Conservation (phyloP, 2,329 filamentous ascomycete species). For the Diplodia seriata region DNA sequence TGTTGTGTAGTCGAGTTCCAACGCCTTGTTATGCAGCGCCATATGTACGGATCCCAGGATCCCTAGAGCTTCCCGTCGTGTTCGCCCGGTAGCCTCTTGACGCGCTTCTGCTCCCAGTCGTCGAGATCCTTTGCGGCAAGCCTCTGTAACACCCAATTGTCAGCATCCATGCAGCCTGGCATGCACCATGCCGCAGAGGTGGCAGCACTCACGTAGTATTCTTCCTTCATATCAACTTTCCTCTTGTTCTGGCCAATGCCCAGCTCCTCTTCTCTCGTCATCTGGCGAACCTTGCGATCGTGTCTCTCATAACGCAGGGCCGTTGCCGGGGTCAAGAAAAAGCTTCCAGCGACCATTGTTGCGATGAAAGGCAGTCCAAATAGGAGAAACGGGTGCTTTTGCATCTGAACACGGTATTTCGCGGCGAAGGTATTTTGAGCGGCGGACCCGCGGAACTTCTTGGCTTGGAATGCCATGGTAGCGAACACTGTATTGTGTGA, state of each 20-base stretch:
- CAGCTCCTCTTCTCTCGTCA: constrained; percentile 86
- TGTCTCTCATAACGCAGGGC: constrained; percentile 93
- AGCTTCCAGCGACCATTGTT: constrained; percentile 89
- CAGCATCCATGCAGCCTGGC: neutral
- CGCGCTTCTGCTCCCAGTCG: constrained; percentile 95
- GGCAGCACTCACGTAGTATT: constrained; percentile 75
- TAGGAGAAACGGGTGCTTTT: constrained; percentile 83
- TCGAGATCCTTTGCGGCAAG: constrained; percentile 89
- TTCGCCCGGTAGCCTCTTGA: constrained; percentile 88
- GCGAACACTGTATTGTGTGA: neutral
- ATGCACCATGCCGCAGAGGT: neutral
- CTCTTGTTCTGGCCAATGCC: constrained; percentile 74
- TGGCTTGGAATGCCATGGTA: constrained; percentile 43
- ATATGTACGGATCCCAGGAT: neutral
- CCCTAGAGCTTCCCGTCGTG: constrained; percentile 75
- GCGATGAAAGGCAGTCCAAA: constrained; percentile 93
- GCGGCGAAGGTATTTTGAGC: constrained; percentile 71
- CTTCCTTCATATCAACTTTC: constrained; percentile 81
- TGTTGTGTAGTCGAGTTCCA: constrained; percentile 4
- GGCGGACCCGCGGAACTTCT: constrained; percentile 54
- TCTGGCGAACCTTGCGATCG: constrained; percentile 84
- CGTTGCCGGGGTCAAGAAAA: constrained; percentile 92
- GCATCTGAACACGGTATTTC: constrained; percentile 76
- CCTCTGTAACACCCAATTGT: constrained; percentile 60
- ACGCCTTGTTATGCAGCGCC: constrained; percentile 14